Evolutionary conservation across 805 yeast genomes (phyloP), one percentile per base, ranked within the genome.

Genomic region (Ogataea nakhonphanomensis): DNA sequence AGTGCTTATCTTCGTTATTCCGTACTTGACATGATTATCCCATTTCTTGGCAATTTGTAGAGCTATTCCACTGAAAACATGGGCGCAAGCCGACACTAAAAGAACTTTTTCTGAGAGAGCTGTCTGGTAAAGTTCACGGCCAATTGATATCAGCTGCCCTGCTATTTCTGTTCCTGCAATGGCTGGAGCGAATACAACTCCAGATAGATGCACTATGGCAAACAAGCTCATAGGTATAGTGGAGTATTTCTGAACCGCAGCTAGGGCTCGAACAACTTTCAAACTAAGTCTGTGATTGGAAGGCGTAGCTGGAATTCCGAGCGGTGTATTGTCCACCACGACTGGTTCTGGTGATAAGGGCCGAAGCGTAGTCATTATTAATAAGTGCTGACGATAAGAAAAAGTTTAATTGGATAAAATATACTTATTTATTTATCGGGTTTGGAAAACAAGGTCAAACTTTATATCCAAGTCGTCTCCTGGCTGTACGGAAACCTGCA

Each of bases 121-220:
- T 0, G 69, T 64, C 42, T 79, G 84, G 55, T 84, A 84, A 0
- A 84, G 50, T 12, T 77, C 72, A 27, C 91, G 66, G 0, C 79
- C 78, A 62, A 80, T 65, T 46, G 79, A 74, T 36, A 84, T 65
- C 24, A 78, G 48, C 37, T 79, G 81, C 37, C 79, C 73, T 3
- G 76, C 73, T 2, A 68, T 40, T 0, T 58, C 67, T 1, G 61
- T 41, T 7, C 76, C 71, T 4, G 76, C 51, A 4, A 72, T 54
- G 0, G 62, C 57, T 0, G 93, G 91, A 0, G 74, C 67, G 1
- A 75, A 48, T 0, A 76, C 64, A 5, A 79, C 82, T 0, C 81
- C 67, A 1, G 76, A 44, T 0, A 76, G 51, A 56, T 84, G 93
- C 8, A 84, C 59, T 0, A 76, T 70, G 1, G 79, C 58, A 54